A percentile compares a stretch with the other conserved stretches of the same genome.
These are phyloP conservation scores for Fusarium armeniacum DNA, from an alignment of 2,329 filamentous ascomycete species.

Conservation along the genomic window DNA sequence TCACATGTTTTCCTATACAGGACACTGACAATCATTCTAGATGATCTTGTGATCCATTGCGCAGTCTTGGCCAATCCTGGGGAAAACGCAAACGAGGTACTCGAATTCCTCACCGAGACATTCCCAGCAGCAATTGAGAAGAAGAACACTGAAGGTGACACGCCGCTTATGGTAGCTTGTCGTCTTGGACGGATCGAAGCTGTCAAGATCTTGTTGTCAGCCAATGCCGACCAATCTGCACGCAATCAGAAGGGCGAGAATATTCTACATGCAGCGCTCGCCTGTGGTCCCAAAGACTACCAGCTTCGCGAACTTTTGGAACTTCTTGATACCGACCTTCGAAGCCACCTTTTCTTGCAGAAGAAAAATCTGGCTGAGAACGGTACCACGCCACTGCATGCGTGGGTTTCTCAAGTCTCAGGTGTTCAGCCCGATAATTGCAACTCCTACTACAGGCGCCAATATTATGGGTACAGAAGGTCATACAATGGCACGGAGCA, in stretches of 20 bases:
- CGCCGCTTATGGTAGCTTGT: slow-evolving; percentile 78
- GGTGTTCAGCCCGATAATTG: slow-evolving; percentile 29
- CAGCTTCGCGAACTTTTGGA: slow-evolving; percentile 65
- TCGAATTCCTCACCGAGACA: slow-evolving; percentile 75
- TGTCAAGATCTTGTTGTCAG: slow-evolving; percentile 72
- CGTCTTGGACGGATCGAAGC: slow-evolving; percentile 66
- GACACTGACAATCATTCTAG: slow-evolving; percentile 55
- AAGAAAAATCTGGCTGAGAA: slow-evolving; percentile 65
- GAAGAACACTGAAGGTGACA: slow-evolving; percentile 70
- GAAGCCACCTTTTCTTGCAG: slow-evolving; percentile 70
- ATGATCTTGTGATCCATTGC: slow-evolving; percentile 75
- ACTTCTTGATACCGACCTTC: slow-evolving; percentile 69
- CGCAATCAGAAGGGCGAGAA: slow-evolving; percentile 75
- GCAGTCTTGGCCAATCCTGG: slow-evolving; percentile 65
- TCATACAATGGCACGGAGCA: slow-evolving; percentile 46
- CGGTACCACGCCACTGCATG: slow-evolving; percentile 74
- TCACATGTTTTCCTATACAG: slow-evolving; percentile 7
- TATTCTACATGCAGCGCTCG: slow-evolving; percentile 72
- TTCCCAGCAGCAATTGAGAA: slow-evolving; percentile 73
- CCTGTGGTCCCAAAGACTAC: slow-evolving; percentile 51
- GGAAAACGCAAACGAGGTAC: slow-evolving; percentile 63
- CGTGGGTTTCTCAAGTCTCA: slow-evolving; percentile 62
- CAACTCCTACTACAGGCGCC: slow-evolving; percentile 27
- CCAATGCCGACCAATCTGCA: slow-evolving; percentile 77
- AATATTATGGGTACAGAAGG: slow-evolving; percentile 12